These are phyloP conservation scores for Exophiala oligosperma DNA, from an alignment of 2,329 filamentous ascomycete genomes.

Conservation along the genomic window DNA sequence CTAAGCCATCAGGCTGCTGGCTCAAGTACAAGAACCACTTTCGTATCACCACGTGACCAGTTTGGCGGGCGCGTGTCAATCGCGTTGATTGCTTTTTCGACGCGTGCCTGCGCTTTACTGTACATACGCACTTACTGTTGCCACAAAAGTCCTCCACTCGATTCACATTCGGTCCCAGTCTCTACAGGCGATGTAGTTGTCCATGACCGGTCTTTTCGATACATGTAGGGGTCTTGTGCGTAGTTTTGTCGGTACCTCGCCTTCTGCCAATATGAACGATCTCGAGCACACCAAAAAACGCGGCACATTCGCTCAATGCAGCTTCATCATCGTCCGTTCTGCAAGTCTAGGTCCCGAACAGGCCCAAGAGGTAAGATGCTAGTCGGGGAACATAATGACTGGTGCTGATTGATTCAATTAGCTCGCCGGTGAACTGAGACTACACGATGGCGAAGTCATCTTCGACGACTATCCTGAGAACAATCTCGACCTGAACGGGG, in stretches of 20 bases:
- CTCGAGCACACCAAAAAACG: constrained; percentile 4
- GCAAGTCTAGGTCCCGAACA: constrained; percentile 40
- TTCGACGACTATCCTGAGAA: constrained; percentile 40
- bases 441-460: constrained; percentile 51
- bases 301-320: constrained; percentile 46
- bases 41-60: too few species aligned
- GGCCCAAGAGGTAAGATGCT: constrained; percentile 41
- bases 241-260: constrained; percentile 15
- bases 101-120: neutral
- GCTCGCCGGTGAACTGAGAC: constrained; percentile 48
- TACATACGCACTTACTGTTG: neutral
- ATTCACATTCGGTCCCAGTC: neutral
- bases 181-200: neutral
- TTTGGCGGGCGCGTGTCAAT: neutral
- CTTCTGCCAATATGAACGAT: constrained; percentile 15
- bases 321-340: constrained; percentile 47
- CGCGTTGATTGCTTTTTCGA: neutral
- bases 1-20: too few species aligned
- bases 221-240: constrained; percentile 16
- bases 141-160: neutral
- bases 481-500: constrained; percentile 32
- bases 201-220: constrained; percentile 15
- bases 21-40: too few species aligned
- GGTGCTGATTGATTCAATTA: constrained; percentile 29
- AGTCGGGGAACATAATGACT: constrained; percentile 11